phyloP scores from a whole-genome alignment of 2,329 filamentous ascomycete species.

The Nemania diffusa region DNA sequence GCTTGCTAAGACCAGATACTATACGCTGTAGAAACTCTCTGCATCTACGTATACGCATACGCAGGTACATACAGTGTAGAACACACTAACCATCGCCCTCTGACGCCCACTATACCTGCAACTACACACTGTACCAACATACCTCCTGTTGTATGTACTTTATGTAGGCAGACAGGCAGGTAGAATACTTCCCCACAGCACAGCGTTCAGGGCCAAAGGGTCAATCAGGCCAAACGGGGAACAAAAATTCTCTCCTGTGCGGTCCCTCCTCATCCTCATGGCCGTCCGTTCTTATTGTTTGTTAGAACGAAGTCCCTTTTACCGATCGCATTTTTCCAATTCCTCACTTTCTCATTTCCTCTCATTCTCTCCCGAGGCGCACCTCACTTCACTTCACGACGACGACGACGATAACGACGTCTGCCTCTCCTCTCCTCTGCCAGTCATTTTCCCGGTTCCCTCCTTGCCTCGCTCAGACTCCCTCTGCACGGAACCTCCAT shows the following conservation, averaged over 20 bases:
- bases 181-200: slow-evolving; percentile 23
- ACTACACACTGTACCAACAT: background rate
- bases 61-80: background rate
- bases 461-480: background rate
- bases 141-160: background rate
- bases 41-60: background rate
- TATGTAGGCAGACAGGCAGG: background rate
- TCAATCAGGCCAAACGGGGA: slow-evolving; percentile 21
- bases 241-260: slow-evolving; percentile 29
- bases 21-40: too few relatives aligned
- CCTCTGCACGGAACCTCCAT: too few relatives aligned
- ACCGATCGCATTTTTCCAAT: background rate
- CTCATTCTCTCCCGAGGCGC: background rate
- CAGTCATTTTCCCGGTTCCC: background rate
- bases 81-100: background rate
- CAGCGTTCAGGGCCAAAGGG: slow-evolving; percentile 2
- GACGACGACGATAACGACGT: too few relatives aligned
- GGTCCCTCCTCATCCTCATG: background rate
- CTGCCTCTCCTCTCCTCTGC: background rate
- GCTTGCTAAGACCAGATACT: too few relatives aligned
- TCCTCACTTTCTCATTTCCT: background rate
- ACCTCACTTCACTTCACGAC: background rate
- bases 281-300: background rate
- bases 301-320: background rate
- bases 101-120: background rate